Conservation (phyloP, 2,329 filamentous ascomycete species). For the Nigrospora oryzae region DNA sequence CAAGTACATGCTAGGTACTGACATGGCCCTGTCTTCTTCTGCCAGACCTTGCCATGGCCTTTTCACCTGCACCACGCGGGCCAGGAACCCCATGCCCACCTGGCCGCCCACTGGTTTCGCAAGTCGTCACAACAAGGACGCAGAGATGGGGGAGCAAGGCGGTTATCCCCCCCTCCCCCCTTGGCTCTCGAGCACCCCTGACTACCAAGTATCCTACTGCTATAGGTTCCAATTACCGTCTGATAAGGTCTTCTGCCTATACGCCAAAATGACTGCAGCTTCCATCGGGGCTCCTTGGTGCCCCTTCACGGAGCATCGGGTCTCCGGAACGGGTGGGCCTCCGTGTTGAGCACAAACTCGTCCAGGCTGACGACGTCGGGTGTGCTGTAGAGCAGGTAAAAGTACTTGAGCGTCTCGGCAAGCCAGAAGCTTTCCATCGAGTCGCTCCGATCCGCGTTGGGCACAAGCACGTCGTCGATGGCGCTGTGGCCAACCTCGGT, state of each 20-base stretch:
- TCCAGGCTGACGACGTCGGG: constrained; percentile 59
- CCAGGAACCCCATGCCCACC: too few species aligned
- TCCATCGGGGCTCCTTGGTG: too few species aligned
- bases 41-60: too few species aligned
- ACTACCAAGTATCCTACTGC: neutral
- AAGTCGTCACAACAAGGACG: too few species aligned
- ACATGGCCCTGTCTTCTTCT: too few species aligned
- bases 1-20: too few species aligned
- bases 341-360: constrained; percentile 59
- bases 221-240: neutral
- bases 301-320: constrained; percentile 16
- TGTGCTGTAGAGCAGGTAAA: constrained; percentile 66
- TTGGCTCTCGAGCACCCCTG: too few species aligned
- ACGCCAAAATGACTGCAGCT: too few species aligned
- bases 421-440: constrained; percentile 87
- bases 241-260: neutral
- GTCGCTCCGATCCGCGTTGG: constrained; percentile 38
- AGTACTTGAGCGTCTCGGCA: constrained; percentile 88
- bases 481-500: constrained; percentile 63
- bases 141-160: too few species aligned
- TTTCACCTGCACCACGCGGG: too few species aligned
- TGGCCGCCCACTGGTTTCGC: too few species aligned
- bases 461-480: constrained; percentile 51
- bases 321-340: constrained; percentile 50
- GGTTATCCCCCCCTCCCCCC: too few species aligned